Evolutionary conservation across 192 early-diverging fungal genomes (phyloP), one percentile per base, ranked within the genome.

Genomic region (Mortierella claussenii): DNA sequence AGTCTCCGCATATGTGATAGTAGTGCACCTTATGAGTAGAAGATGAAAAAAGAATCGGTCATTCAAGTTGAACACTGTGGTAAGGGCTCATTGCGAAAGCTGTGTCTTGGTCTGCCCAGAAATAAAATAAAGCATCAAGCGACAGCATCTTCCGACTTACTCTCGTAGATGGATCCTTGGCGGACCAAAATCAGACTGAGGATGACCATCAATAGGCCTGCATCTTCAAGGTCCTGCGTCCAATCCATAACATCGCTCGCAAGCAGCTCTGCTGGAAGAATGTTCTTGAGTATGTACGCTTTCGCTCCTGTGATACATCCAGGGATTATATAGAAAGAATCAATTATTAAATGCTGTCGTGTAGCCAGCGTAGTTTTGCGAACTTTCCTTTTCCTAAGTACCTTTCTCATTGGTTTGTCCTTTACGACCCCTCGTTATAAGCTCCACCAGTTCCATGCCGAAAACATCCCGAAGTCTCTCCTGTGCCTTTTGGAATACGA

Each of bases 391-490:
- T 60, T 58, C 34, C 56, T 57, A 4, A 7, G 13, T 69, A 78
- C 78, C 71, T 56, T 67, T 68, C 37, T 76, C 73, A 2, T 8
- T 45, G 3, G 44, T 20, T 23, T 61, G 49, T 31, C 65, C 65
- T 21, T 31, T 40, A 13, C 73, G 63, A 17, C 84, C 79, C 54
- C 55, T 78, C 10, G 65, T 46, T 1, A 83, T 82, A 21, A 91
- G 63, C 51, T 88, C 87, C 8, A 62, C 81, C 68, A 92, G 23
- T 31, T 87, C 86, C 82, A 92, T 85, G 9, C 91, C 91, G 83
- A 91, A 90, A 13, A 85, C 66, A 20, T 74, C 62, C 26, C 78
- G 69, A 11, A 92, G 55, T 23, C 69, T 58, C 20, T 78, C 53
- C 42, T 86, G 85, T 11, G 89, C 87, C 21, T 67, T 63, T 10